Base-by-base conservation (phyloP, 805 yeast genomes). In the Hagleromyces aurorensis region DNA sequence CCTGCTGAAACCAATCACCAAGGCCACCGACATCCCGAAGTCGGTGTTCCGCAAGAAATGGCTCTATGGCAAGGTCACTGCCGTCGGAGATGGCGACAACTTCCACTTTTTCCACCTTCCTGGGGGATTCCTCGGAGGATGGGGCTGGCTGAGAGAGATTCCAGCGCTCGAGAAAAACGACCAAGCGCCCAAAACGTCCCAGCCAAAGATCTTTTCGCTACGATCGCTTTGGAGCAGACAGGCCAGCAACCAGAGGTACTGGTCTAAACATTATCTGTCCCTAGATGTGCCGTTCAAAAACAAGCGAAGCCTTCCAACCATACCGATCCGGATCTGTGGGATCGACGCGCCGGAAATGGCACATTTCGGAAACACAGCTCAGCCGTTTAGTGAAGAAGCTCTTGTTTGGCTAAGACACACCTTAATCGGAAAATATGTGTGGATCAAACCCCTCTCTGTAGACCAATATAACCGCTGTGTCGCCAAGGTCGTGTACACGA, bases 331-430 rank as follows among this genome's bases (percentile, higher is more conserved):
- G 27, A 60, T 91, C 13, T 81, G 91, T 56, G 98, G 96, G 0
- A 78, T 89, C 10, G 98, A 91, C 65, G 98, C 98, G 0, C 98
- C 98, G 1, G 98, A 91, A 50, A 64, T 93, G 23, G 72, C 94
- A 1, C 96, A 91, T 61, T 91, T 84, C 56, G 98, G 98, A 1
- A 80, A 81, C 37, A 86, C 93, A 0, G 80, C 94, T 0, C 98
- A 91, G 52, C 89, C 91, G 0, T 81, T 58, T 50, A 74, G 91
- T 19, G 83, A 76, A 22, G 96, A 91, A 43, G 91, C 96, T 0
- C 55, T 87, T 33, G 48, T 47, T 4, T 91, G 96, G 96, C 61
- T 91, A 19, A 63, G 78, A 20, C 43, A 57, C 9, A 80, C 72
- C 46, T 48, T 89, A 2, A 47, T 79, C 31, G 89, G 93, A 1